These are phyloP conservation scores for Barbarea vulgaris DNA, from an alignment of 345 rosid genomes.

Conservation along the genomic window DNA sequence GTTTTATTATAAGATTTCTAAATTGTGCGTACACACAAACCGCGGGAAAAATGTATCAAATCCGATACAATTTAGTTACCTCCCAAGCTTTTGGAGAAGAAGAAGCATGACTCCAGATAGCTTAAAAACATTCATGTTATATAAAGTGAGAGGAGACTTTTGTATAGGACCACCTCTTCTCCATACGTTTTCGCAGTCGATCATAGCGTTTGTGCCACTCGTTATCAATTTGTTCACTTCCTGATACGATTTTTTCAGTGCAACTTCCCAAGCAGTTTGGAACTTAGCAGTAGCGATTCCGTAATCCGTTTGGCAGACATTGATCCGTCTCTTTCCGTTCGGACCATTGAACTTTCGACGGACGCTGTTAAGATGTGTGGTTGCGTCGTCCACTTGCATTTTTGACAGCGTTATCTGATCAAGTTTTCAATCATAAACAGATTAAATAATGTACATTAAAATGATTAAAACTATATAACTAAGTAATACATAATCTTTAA, in stretches of 20 bases:
- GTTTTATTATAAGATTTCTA: background rate
- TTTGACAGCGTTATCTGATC: background rate
- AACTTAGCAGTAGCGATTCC: slow-evolving; percentile 11
- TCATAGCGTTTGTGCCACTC: background rate
- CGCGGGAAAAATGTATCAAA: background rate
- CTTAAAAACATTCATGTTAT: slow-evolving; percentile 17
- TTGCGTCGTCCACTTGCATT: slow-evolving; percentile 14
- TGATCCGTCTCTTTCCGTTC: slow-evolving; percentile 20
- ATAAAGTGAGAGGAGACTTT: slow-evolving; percentile 10
- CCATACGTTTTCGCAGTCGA: slow-evolving; percentile 10
- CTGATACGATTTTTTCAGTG: background rate
- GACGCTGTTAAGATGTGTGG: background rate
- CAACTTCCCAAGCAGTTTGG: slow-evolving; percentile 2
- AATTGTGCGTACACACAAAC: background rate
- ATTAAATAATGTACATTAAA: background rate
- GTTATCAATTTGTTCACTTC: background rate
- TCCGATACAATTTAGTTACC: background rate
- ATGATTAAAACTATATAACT: background rate
- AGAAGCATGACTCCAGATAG: background rate
- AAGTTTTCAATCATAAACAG: background rate
- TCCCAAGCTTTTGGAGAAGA: background rate
- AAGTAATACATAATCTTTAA: background rate
- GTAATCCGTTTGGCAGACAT: slow-evolving; percentile 5
- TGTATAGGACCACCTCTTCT: background rate
- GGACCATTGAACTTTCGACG: background rate